Conservation (phyloP, 371 early-diverging fungal genomes). For the Mucor irregularis region DNA sequence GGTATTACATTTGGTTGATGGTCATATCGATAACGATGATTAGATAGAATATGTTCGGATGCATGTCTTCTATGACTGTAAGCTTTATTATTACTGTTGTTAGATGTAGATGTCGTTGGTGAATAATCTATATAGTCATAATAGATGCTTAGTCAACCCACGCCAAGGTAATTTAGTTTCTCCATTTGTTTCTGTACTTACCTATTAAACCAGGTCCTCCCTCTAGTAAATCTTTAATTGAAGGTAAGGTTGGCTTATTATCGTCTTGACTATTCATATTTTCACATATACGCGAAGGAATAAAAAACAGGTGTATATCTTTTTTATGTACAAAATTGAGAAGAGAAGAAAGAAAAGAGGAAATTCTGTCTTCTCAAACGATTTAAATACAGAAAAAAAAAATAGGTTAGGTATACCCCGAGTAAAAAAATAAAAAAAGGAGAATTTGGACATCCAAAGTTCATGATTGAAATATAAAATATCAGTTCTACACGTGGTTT, state of each 20-base stretch:
- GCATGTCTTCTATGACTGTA: constrained; percentile 14
- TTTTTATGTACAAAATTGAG: background rate
- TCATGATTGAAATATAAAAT: no score
- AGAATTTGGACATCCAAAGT: no score
- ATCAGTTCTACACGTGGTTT: no score
- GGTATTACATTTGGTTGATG: background rate
- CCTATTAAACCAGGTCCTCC: constrained; percentile 23
- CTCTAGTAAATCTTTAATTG: constrained; percentile 14
- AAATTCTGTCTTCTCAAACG: no score
- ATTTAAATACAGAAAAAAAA: no score
- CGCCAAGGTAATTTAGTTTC: background rate
- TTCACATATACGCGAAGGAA: background rate
- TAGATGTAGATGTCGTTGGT: background rate
- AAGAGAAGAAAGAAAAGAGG: background rate
- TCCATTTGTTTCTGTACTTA: background rate
- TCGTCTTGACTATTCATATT: constrained; percentile 2
- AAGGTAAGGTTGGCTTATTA: constrained; percentile 14
- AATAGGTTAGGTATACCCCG: no score
- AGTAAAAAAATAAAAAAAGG: no score
- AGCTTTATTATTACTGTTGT: background rate
- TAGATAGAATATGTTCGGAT: constrained; percentile 11
- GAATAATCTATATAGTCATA: constrained; percentile 13
- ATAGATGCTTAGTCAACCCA: no score
- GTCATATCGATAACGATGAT: background rate
- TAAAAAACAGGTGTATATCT: background rate